These are phyloP conservation scores for Phytophthora sp. DNA, from an alignment of 352 stramenopile species.

Conservation along the genomic window DNA sequence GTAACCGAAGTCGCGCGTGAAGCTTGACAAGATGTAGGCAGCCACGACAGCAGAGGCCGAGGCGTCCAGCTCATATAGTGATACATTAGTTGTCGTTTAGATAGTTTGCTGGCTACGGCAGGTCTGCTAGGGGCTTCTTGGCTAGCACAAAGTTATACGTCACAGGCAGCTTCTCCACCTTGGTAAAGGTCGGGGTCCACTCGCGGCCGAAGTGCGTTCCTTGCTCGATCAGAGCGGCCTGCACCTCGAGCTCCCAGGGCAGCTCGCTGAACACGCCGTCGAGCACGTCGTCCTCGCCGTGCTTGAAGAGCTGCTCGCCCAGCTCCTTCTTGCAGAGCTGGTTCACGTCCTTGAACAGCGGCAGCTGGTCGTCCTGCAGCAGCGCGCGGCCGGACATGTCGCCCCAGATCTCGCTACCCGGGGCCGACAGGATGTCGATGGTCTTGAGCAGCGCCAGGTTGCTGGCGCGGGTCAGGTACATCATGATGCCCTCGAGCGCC, in stretches of 20 bases:
- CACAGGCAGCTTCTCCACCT: constrained; percentile 13
- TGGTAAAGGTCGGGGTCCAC: constrained; percentile 39
- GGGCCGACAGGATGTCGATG: constrained; percentile 55
- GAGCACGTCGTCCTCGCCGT: constrained; percentile 54
- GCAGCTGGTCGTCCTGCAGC: constrained; percentile 21
- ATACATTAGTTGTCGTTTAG: constrained; percentile 34
- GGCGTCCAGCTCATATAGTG: constrained; percentile 12
- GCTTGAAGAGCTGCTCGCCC: constrained; percentile 40
- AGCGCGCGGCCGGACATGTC: constrained; percentile 41
- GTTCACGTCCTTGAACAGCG: constrained; percentile 35
- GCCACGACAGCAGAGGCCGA: too few relatives aligned
- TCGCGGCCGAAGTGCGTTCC: constrained; percentile 46
- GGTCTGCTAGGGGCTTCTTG: constrained; percentile 24
- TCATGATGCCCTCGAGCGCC: constrained; percentile 57
- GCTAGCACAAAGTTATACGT: constrained; percentile 30
- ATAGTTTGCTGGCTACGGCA: constrained; percentile 22
- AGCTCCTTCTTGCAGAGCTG: constrained; percentile 56
- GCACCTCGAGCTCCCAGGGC: constrained; percentile 50
- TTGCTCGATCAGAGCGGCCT: constrained; percentile 25
- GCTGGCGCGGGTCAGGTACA: constrained; percentile 44
- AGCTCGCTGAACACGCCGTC: constrained; percentile 51
- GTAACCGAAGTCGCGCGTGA: constrained; percentile 34
- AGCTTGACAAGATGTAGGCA: too few relatives aligned
- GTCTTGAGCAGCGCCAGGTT: constrained; percentile 58
- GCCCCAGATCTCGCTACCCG: constrained; percentile 52